Base-by-base conservation (phyloP, 169 alveolate genomes). In the Plasmodium malariae region DNA sequence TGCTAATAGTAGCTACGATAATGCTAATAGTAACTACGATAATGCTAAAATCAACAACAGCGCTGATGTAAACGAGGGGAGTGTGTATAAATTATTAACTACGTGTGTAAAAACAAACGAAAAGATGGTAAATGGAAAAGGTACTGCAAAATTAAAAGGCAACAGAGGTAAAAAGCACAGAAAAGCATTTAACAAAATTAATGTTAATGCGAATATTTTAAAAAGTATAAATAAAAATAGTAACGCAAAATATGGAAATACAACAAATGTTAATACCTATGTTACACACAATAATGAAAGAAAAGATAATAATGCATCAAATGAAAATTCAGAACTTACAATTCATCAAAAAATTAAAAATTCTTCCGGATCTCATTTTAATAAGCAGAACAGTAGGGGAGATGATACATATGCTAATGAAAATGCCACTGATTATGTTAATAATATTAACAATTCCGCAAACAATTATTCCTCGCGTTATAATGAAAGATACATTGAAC, bases 201-300 rank as follows among this genome's bases (percentile, higher is more conserved):
- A 57, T 57, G 19, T 67, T 12, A 71, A 48, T 71, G 24, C 40
- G 36, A 74, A 74, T 36, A 34, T 32, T 30, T 14, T 51, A 12
- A 74, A 74, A 74, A 65, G 37, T 37, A 32, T 57, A 26, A 74
- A 74, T 17, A 74, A 59, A 74, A 74, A 21, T 60, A 74, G 45
- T 30, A 65, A 73, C 28, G 40, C 30, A 5, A 74, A 60, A 24
- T 32, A 37, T 21, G 34, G 60, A 21, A 62, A 74, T 74, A 17
- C 72, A 3, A 12, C 57, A 74, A 57, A 54, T 34, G 68, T 17
- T 14, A 26, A 62, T 37, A 24, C 71, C 19, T 9, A 34, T 9
- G 43, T 37, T 59, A 34, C 73, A 17, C 88, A 74, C 55, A 60
- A 55, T 1, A 12, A 26, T 21, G 88, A 74, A 17, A 74, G 28